A percentile compares a stretch with the other conserved stretches of the same genome.
These are phyloP conservation scores for Spiromastix sp. DNA, from an alignment of 2,329 filamentous ascomycete species.

Conservation along the genomic window DNA sequence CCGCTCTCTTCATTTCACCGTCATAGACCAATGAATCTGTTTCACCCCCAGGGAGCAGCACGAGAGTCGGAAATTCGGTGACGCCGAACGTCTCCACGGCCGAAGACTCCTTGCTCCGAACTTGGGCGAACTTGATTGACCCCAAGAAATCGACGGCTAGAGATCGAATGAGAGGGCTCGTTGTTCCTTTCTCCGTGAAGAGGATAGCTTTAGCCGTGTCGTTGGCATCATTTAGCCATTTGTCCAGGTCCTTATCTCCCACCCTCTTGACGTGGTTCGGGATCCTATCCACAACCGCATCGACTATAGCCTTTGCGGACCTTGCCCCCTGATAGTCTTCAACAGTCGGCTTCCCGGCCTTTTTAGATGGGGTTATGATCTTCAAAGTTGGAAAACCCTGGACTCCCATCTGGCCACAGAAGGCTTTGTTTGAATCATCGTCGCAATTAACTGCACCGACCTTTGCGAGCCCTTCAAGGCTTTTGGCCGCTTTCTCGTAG, in stretches of 20 bases:
- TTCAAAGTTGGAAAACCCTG: conserved; percentile 95
- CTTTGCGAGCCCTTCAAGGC: conserved; percentile 82
- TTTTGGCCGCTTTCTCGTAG: conserved; percentile 87
- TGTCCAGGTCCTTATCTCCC: conserved; percentile 66
- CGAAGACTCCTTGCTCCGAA: conserved; percentile 67
- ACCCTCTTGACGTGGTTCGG: conserved; percentile 82
- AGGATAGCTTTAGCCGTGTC: conserved; percentile 74
- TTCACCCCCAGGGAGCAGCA: conserved; percentile 64
- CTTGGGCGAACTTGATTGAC: conserved; percentile 67
- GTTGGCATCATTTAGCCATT: conserved; percentile 58
- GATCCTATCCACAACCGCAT: conserved; percentile 76
- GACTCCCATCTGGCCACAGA: conserved; percentile 78
- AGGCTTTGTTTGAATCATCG: conserved; percentile 78
- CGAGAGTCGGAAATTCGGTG: conserved; percentile 64
- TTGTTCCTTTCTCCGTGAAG: conserved; percentile 88
- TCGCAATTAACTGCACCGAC: conserved; percentile 94
- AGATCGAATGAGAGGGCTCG: conserved; percentile 69
- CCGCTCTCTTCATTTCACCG: conserved; percentile 75
- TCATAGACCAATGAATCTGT: conserved; percentile 62
- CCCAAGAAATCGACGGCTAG: conserved; percentile 86
- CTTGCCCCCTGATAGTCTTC: conserved; percentile 86
- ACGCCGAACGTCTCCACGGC: conserved; percentile 66
- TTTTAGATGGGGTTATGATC: conserved; percentile 78
- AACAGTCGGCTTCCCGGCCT: conserved; percentile 65
- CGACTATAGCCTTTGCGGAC: conserved; percentile 75